These are phyloP conservation scores for Russula vinacea DNA, from an alignment of 768 basidiomycete genomes.

Conservation along the genomic window DNA sequence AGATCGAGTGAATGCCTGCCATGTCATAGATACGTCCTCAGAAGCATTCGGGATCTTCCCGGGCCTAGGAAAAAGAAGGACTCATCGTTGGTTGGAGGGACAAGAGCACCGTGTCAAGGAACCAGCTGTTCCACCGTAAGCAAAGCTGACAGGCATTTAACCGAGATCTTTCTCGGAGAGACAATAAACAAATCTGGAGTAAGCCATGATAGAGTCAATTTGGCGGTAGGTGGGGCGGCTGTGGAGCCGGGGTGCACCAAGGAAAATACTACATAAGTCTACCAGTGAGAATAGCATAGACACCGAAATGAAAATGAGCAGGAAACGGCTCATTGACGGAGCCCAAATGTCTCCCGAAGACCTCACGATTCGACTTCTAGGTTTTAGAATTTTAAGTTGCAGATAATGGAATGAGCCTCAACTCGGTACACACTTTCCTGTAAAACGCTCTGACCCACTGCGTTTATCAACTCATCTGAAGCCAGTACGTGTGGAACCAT, in stretches of 20 bases:
- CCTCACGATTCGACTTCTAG: constrained; percentile 9
- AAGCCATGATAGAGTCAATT: neutral
- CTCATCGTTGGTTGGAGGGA: neutral
- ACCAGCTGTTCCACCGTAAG: neutral
- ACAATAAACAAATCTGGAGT: neutral
- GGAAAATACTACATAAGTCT: neutral
- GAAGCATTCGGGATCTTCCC: neutral
- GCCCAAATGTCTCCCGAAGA: neutral
- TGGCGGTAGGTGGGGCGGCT: neutral
- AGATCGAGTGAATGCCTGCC: neutral
- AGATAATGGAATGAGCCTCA: neutral
- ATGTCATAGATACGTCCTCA: neutral
- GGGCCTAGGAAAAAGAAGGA: neutral
- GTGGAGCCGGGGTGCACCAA: constrained; percentile 4
- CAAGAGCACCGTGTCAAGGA: neutral
- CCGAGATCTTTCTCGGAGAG: neutral
- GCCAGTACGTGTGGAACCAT: neutral
- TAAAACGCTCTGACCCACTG: neutral
- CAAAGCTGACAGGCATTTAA: neutral
- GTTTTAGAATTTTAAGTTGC: constrained; percentile 25
- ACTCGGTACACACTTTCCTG: constrained; percentile 14
- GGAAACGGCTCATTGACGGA: neutral
- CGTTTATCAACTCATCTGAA: neutral
- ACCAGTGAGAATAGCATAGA: constrained; percentile 4
- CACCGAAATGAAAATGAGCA: constrained; percentile 15